Percentiles rank a stretch among this genome's conserved stretches.
Conservation (phyloP, 108 stramenopile genomes). For the Cyclotella atomus region DNA sequence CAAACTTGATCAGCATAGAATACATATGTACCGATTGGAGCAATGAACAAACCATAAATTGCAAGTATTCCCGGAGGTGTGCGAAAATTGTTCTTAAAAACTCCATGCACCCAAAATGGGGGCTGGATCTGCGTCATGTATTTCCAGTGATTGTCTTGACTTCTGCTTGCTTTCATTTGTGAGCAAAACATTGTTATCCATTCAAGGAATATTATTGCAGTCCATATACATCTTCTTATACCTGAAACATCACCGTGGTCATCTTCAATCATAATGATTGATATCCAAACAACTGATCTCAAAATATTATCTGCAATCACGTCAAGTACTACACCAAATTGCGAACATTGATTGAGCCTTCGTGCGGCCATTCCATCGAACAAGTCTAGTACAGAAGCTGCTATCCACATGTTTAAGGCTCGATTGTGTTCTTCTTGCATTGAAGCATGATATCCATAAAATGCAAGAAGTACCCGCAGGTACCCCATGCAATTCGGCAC, state of each 20-base stretch:
- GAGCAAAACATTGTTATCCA: slow-evolving; percentile 70
- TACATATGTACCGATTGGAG: slow-evolving; percentile 37
- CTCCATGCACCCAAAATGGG: slow-evolving; percentile 50
- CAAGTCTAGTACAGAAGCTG: slow-evolving; percentile 56
- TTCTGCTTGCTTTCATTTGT: slow-evolving; percentile 34
- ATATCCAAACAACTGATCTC: slow-evolving; percentile 59
- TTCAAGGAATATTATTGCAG: slow-evolving; percentile 54
- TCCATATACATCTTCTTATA: slow-evolving; percentile 1
- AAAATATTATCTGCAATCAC: slow-evolving; percentile 68
- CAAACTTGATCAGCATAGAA: slow-evolving; percentile 37
- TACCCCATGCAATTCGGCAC: slow-evolving; percentile 69
- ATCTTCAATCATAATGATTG: slow-evolving; percentile 21
- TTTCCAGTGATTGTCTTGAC: slow-evolving; percentile 25
- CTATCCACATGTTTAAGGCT: slow-evolving; percentile 54
- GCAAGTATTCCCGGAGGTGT: slow-evolving; percentile 44
- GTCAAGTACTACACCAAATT: slow-evolving; percentile 65
- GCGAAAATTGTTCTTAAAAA: slow-evolving; percentile 68
- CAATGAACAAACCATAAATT: slow-evolving; percentile 59
- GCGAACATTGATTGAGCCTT: slow-evolving; percentile 61
- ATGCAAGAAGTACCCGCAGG: slow-evolving; percentile 53
- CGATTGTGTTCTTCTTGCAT: slow-evolving; percentile 12
- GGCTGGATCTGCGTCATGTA: slow-evolving; percentile 31
- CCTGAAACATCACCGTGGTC: slow-evolving; percentile 15
- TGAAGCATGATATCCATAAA: slow-evolving; percentile 42
- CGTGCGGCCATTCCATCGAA: slow-evolving; percentile 66